Evolutionary conservation across 2,329 filamentous ascomycete genomes (phyloP).

Genomic region (Pseudogymnoascus sp.): DNA sequence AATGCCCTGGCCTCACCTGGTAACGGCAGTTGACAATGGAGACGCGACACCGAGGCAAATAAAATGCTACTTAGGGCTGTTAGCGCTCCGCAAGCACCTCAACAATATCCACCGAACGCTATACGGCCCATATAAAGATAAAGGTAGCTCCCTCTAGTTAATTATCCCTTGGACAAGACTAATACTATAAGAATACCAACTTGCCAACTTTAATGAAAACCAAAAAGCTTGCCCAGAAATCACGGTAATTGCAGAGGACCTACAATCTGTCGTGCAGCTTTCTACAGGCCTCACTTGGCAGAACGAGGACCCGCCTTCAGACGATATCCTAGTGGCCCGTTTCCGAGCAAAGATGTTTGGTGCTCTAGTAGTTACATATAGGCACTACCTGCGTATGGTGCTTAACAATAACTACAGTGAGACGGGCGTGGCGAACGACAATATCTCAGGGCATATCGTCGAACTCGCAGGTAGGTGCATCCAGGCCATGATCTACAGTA

Average conservation of each 20-base stretch:
- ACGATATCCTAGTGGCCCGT: conserved; percentile 71
- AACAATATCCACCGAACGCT: conserved; percentile 49
- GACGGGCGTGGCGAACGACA: conserved; percentile 29
- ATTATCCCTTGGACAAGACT: too few relatives aligned
- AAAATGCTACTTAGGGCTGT: conserved; percentile 46
- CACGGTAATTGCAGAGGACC: too few relatives aligned
- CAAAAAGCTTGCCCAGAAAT: too few relatives aligned
- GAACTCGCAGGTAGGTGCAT: conserved; percentile 43
- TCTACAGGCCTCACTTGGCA: conserved; percentile 36
- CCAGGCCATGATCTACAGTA: conserved; percentile 64
- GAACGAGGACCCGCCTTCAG: conserved; percentile 61
- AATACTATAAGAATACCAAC: too few relatives aligned
- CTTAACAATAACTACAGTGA: conserved; percentile 35
- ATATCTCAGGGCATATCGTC: conserved; percentile 28
- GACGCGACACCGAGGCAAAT: conserved; percentile 27
- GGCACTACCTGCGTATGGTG: conserved; percentile 59
- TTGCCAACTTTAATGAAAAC: too few relatives aligned
- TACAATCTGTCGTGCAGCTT: too few relatives aligned
- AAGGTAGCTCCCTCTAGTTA: too few relatives aligned
- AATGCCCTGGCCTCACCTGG: conserved; percentile 58
- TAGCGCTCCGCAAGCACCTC: conserved; percentile 56
- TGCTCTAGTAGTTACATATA: conserved; percentile 78
- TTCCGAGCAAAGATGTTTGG: conserved; percentile 93
- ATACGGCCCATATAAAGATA: conserved; percentile 21
- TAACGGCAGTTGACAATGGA: conserved; percentile 34